These are phyloP conservation scores for Polyporus arcularius DNA, from an alignment of 768 basidiomycete species.

Conservation along the genomic window DNA sequence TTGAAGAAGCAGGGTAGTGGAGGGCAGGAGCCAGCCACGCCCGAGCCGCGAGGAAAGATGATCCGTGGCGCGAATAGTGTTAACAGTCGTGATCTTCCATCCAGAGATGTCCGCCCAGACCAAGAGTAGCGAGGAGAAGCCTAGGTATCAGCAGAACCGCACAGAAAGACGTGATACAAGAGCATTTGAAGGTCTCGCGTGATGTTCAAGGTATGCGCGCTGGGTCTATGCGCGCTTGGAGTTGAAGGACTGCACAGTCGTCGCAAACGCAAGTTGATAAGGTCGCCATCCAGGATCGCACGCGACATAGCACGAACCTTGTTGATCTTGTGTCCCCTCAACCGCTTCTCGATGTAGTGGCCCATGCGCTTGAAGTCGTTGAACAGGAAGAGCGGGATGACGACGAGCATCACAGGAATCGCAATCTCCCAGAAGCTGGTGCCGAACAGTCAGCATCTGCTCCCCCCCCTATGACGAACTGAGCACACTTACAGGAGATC, in stretches of 20 bases:
- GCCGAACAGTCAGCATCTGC: neutral
- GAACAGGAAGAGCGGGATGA: slow-evolving; percentile 54
- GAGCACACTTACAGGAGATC: slow-evolving; percentile 45
- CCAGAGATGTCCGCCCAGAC: too few species aligned
- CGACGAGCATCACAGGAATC: slow-evolving; percentile 55
- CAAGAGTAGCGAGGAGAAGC: too few species aligned
- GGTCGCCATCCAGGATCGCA: neutral
- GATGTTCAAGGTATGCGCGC: neutral
- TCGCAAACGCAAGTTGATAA: neutral
- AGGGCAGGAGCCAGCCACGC: neutral
- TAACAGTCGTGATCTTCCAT: too few species aligned
- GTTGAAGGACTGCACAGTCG: slow-evolving; percentile 17
- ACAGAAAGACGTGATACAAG: too few species aligned
- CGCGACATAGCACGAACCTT: slow-evolving; percentile 31
- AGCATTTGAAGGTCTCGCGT: too few species aligned
- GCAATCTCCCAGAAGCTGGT: slow-evolving; percentile 69
- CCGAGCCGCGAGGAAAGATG: neutral
- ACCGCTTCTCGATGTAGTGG: slow-evolving; percentile 50
- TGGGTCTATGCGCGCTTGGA: slow-evolving; percentile 14
- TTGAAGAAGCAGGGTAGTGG: neutral
- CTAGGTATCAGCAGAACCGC: too few species aligned
- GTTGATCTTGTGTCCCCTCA: slow-evolving; percentile 30
- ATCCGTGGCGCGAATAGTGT: too few species aligned
- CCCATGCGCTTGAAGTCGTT: slow-evolving; percentile 48
- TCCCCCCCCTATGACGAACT: neutral